Base-by-base conservation (phyloP, 805 yeast species). In the Kluyveromyces aestuarii region DNA sequence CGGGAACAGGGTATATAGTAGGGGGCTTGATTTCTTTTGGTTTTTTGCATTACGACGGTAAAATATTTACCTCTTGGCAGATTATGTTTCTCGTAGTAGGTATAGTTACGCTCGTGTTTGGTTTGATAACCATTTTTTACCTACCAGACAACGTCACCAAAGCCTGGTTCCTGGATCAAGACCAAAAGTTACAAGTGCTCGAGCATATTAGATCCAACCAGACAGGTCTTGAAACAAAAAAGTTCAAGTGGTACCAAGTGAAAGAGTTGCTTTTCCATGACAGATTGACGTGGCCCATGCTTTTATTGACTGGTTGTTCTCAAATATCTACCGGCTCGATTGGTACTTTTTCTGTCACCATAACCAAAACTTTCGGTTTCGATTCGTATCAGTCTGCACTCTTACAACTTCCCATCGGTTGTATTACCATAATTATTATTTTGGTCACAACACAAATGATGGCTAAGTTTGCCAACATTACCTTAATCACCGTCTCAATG, bases 11-110 rank as follows among this genome's bases (percentile, higher is more conserved):
- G 39, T 71, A 70, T 33, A 68, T 74, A 9, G 56, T 74, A 30
- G 77, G 79, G 50, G 77, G 77, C 2, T 45, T 73, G 19, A 59
- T 74, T 13, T 71, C 77, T 0, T 79, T 72, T 62, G 81, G 73
- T 0, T 80, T 80, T 59, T 80, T 76, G 55, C 79, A 76, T 53
- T 72, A 79, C 19, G 60, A 63, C 42, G 68, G 67, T 27, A 67
- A 71, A 13, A 46, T 49, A 2, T 69, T 78, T 48, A 60, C 70
- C 25, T 73, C 81, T n/a, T 80, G 84, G 84, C 82, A 78, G 61
- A 77, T 80, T 43, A 72, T 79, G 64, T 80, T 78, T 59, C 56
- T 80, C 16, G 72, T 77, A 4, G 74, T 80, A 57, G 86, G 86
- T 8, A 44, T 76, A 2, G 57, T 77, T 14, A 80, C 84, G 2